Percentiles rank a stretch among this genome's conserved stretches.
Evolutionary conservation across 1,284 basidiomycete genomes (phyloP).

Genomic region (Leccinum angustisporum): DNA sequence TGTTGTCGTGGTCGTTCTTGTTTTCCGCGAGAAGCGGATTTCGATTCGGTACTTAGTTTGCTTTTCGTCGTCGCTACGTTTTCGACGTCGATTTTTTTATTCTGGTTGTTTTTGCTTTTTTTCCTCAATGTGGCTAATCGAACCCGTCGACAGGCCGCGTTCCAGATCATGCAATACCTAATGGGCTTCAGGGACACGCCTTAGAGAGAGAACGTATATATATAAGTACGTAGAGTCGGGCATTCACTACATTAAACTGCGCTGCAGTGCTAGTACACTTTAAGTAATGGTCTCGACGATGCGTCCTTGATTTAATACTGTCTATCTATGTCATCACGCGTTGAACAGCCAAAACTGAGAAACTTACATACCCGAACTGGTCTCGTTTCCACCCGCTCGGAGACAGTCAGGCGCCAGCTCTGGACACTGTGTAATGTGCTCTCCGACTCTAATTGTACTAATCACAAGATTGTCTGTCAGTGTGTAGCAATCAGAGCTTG

Average conservation of each 20-base stretch:
- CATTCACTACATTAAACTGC: neutral
- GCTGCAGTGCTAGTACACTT: too few species aligned
- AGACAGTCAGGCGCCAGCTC: too few species aligned
- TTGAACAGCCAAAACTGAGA: too few species aligned
- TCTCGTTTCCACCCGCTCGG: too few species aligned
- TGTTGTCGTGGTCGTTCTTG: neutral
- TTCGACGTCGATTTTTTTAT: neutral
- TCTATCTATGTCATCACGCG: neutral
- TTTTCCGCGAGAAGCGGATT: neutral
- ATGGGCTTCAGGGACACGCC: constrained; percentile 60
- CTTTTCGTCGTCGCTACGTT: neutral
- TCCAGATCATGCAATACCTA: constrained; percentile 69
- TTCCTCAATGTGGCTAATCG: neutral
- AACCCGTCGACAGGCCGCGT: constrained; percentile 47
- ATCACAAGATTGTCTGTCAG: too few species aligned
- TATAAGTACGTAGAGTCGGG: too few species aligned
- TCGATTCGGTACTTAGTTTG: neutral
- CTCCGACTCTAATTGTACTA: too few species aligned
- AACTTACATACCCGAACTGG: too few species aligned
- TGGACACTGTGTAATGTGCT: neutral
- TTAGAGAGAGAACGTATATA: constrained; percentile 19
- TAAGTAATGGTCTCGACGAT: neutral
- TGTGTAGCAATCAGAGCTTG: too few species aligned
- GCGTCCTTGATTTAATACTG: neutral
- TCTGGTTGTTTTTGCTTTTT: neutral